These are phyloP conservation scores for Nelumbo lutea DNA, from an alignment of 164 flowering plant genomes.

Conservation along the genomic window DNA sequence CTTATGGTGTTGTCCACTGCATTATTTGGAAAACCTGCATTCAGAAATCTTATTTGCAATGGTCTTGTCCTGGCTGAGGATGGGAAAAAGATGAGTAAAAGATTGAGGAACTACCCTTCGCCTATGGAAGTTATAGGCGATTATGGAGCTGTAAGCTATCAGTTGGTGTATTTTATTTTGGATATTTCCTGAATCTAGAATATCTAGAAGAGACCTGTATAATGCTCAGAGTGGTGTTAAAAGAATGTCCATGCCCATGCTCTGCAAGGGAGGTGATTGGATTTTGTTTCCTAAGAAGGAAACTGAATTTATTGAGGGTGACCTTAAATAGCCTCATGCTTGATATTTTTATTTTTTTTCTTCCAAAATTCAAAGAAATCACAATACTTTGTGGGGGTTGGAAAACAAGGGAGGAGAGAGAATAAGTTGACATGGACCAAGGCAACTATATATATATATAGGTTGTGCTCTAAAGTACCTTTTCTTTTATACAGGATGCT, in stretches of 20 bases:
- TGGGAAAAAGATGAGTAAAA: constrained; percentile 98
- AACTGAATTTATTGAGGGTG: too few relatives aligned
- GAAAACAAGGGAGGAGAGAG: too few relatives aligned
- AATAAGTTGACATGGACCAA: too few relatives aligned
- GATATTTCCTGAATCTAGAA: background rate
- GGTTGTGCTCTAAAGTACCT: background rate
- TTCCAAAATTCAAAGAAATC: too few relatives aligned
- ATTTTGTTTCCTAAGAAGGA: too few relatives aligned
- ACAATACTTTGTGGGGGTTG: too few relatives aligned
- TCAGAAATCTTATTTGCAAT: constrained; percentile 93
- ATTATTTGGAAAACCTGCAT: constrained; percentile 91
- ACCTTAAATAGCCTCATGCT: too few relatives aligned
- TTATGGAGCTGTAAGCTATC: constrained; percentile 86
- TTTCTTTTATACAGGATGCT: constrained; percentile 58
- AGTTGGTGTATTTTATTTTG: background rate
- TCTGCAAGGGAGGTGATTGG: too few relatives aligned
- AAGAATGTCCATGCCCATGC: too few relatives aligned
- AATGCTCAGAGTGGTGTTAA: too few relatives aligned
- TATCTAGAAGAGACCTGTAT: background rate
- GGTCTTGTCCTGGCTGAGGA: constrained; percentile 95
- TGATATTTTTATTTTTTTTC: too few relatives aligned
- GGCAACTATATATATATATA: background rate
- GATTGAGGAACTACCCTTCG: constrained; percentile 81
- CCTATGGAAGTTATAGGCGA: constrained; percentile 78
- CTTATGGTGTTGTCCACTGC: constrained; percentile 98